Base-by-base conservation (phyloP, 441 rosid genomes). In the Daphne laureola region DNA sequence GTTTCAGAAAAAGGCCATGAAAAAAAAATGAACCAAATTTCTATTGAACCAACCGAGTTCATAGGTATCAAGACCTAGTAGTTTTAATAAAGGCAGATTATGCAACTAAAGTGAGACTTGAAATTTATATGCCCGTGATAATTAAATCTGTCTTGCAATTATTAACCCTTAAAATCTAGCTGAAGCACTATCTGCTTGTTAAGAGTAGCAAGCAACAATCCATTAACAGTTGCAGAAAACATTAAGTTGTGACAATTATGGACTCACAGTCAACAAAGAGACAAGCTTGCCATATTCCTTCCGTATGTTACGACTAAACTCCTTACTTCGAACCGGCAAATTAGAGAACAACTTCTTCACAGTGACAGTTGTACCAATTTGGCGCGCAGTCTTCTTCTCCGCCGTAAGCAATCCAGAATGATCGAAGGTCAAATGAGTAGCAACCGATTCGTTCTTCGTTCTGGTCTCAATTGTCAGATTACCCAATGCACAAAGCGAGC, bases 241-340 rank as follows among this genome's bases (percentile, higher is more conserved):
- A 31, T 31, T 31, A 9, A 31, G 38, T 31, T 5, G 38, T 31
- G 38, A 31, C 9, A 31, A 31, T 0, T n/a, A 43, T 14, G 45
- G 11, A 44, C 95, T 84, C 71, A 90, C 99, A 59, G 81, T 85
- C 67, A 93, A 58, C 59, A 85, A 79, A 58, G 99, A 87, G 21
- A 85, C 72, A 55, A 93, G 88, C 73, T 79, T 93, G 53, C 93
- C 97, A 60, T 82, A 93, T 58, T 90, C 99, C 73, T 83, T 90
- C 57, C 96, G 95, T 16, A 90, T 85, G 72, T 93, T 93, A 41
- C 99, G 89, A 49, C 74, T 77, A 54, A 93, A 93, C 69, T 93
- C 99, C 67, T 86, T 93, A 77, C 86, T 83, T 62, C 99, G 79
- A 8, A 93, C 99, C 4, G 99, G 97, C 43, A 90, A 82, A 77